These are phyloP conservation scores for Inga laurina DNA, from an alignment of 306 rosid genomes.

Conservation along the genomic window DNA sequence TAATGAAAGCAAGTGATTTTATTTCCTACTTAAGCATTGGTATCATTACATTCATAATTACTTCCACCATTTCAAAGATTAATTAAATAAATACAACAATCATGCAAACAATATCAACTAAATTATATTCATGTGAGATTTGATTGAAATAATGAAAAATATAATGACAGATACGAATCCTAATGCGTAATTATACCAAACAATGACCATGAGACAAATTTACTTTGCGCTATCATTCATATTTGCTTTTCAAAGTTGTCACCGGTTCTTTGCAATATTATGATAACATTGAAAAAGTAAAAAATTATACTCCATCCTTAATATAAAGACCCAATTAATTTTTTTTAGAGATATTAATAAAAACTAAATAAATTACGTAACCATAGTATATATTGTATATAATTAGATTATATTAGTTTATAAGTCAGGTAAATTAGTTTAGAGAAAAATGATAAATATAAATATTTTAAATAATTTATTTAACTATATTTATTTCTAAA, in stretches of 20 bases:
- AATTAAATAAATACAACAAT: neutral
- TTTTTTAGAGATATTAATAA: too few species aligned
- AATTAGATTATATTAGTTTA: too few species aligned
- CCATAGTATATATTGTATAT: too few species aligned
- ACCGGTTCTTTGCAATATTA: neutral
- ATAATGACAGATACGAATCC: neutral
- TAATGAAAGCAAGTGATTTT: constrained; percentile 26
- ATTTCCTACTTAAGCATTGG: neutral
- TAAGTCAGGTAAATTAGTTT: too few species aligned
- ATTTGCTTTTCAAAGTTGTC: neutral
- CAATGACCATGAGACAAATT: neutral
- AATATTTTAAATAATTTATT: too few species aligned
- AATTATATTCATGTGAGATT: neutral
- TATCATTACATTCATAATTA: constrained; percentile 40
- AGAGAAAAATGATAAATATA: too few species aligned
- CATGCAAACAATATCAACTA: neutral
- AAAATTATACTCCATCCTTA: too few species aligned
- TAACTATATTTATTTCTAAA: too few species aligned
- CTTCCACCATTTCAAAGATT: constrained; percentile 22
- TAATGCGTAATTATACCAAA: neutral
- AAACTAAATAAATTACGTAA: too few species aligned
- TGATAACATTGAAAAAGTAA: neutral
- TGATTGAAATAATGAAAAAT: neutral
- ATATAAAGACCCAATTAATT: too few species aligned
- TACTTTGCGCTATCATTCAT: neutral